Evolutionary conservation across 1,284 basidiomycete genomes (phyloP).

Genomic region (Grifola frondosa): DNA sequence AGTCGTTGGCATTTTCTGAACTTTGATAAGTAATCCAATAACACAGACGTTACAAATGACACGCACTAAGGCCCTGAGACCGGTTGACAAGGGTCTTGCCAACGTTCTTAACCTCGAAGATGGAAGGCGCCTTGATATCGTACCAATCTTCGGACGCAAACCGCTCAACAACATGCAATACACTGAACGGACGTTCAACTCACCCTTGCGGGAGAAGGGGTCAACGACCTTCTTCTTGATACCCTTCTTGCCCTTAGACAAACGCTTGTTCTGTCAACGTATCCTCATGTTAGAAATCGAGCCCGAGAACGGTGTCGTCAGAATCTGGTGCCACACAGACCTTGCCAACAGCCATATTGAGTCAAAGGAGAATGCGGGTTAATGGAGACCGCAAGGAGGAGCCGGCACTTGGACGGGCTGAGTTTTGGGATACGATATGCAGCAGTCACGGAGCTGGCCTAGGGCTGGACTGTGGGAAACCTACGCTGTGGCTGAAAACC

Average conservation of each 20-base stretch:
- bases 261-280: constrained; percentile 87
- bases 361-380: constrained; percentile 41
- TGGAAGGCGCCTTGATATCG: constrained; percentile 98
- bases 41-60: neutral
- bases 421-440: constrained; percentile 42
- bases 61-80: constrained; percentile 95
- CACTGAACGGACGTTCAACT: constrained; percentile 15
- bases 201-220: constrained; percentile 99
- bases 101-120: constrained; percentile 96
- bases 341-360: constrained; percentile 91
- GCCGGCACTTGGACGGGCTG: constrained; percentile 53
- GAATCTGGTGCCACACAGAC: constrained; percentile 46
- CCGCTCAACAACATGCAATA: neutral
- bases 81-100: constrained; percentile 99
- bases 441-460: constrained; percentile 20
- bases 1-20: constrained; percentile 97
- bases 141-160: constrained; percentile 85
- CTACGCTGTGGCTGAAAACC: constrained; percentile 44
- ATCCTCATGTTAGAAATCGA: too few relatives aligned
- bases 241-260: constrained; percentile 99
- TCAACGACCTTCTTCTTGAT: constrained; percentile 99
- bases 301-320: too few relatives aligned
- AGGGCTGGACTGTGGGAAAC: constrained; percentile 23
- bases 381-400: constrained; percentile 43
- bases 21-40: constrained; percentile 11